Conservation (phyloP, 2,329 filamentous ascomycete genomes). For the Geosmithia putterillii region DNA sequence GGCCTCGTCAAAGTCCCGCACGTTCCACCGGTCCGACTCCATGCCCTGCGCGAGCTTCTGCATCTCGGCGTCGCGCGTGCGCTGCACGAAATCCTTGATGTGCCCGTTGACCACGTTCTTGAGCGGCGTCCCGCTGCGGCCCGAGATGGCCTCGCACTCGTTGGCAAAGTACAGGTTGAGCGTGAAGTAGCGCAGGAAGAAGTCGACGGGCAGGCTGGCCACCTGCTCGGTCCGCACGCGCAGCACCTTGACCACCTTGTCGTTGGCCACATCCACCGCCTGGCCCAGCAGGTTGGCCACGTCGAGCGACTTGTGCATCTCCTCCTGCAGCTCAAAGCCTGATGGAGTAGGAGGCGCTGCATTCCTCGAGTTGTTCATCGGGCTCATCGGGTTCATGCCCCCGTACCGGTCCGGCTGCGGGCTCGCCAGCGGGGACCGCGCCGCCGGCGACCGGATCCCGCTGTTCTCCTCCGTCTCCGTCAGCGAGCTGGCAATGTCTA, state of each 20-base stretch:
- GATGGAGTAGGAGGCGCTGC: too few species aligned
- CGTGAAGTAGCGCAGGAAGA: constrained; percentile 72
- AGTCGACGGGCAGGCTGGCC: constrained; percentile 50
- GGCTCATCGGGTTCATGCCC: constrained; percentile 11
- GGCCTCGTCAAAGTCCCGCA: constrained; percentile 58
- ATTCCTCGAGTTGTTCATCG: too few species aligned
- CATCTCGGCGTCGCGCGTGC: constrained; percentile 58
- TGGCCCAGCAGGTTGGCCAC: constrained; percentile 68
- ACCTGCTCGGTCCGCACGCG: constrained; percentile 68
- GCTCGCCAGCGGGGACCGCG: constrained; percentile 40
- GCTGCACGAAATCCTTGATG: constrained; percentile 67
- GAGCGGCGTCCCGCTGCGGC: constrained; percentile 60
- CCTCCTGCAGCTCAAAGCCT: constrained; percentile 48
- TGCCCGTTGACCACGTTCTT: constrained; percentile 73
- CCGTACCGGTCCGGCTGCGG: constrained; percentile 25
- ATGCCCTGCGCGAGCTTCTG: constrained; percentile 65
- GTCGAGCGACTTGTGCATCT: constrained; percentile 65
- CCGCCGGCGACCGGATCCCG: constrained; percentile 32
- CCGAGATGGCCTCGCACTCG: constrained; percentile 76
- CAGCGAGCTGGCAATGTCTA: constrained; percentile 79
- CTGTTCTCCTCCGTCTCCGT: constrained; percentile 26
- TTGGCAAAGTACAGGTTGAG: constrained; percentile 75
- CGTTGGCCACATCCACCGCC: constrained; percentile 69
- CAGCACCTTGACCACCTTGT: constrained; percentile 62
- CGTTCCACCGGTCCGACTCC: constrained; percentile 71